Evolutionary conservation across 768 basidiomycete genomes (phyloP).

Genomic region (Leccinum truebloodii): DNA sequence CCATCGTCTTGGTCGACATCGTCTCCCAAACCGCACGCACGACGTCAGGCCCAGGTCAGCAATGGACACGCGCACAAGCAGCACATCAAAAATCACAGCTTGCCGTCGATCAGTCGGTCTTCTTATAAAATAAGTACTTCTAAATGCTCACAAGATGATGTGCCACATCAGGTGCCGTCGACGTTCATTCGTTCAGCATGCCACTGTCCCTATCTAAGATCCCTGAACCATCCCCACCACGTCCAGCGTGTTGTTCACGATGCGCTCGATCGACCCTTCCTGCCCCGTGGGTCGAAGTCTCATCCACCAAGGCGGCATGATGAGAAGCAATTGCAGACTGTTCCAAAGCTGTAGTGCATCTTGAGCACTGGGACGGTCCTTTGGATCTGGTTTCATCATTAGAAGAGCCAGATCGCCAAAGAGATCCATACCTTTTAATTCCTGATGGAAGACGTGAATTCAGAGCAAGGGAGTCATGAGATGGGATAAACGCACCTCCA

Average conservation of each 20-base stretch:
- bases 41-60: not conserved
- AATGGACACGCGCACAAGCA: conserved; percentile 18
- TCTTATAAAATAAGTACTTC: not conserved
- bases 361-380: not conserved
- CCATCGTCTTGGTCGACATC: too few species aligned
- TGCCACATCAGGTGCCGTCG: not conserved
- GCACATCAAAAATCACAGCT: conserved; percentile 33
- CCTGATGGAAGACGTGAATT: not conserved
- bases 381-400: conserved; percentile 13
- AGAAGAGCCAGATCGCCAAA: not conserved
- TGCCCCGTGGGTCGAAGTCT: conserved; percentile 7
- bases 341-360: conserved; percentile 11
- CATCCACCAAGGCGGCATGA: conserved; percentile 5
- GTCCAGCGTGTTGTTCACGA: conserved; percentile 15
- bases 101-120: conserved; percentile 22
- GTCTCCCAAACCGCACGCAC: conserved; percentile 4
- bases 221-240: conserved; percentile 13
- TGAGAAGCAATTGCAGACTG: conserved; percentile 4
- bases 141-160: not conserved
- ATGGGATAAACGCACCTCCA: conserved; percentile 5
- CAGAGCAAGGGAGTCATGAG: not conserved
- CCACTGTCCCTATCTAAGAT: not conserved
- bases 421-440: conserved; percentile 6
- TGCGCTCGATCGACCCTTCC: conserved; percentile 15
- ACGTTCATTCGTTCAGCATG: too few species aligned